phyloP scores from a whole-genome alignment of 768 basidiomycete species.

The Agaricus subrufescens region DNA sequence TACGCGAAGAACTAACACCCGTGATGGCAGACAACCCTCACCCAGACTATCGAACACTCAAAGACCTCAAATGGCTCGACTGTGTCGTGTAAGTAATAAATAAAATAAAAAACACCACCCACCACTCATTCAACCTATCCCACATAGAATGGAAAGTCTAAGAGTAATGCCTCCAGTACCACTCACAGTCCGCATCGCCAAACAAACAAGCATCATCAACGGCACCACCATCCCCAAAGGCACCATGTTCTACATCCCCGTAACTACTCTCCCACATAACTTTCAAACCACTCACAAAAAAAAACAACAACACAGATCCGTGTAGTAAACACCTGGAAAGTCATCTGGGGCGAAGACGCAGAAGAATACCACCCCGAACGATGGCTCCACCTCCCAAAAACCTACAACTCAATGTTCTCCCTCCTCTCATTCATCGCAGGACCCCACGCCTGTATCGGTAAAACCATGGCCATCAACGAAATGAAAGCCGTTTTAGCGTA shows the following conservation, averaged over 20 bases:
- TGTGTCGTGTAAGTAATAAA: slow-evolving; percentile 30
- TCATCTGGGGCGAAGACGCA: slow-evolving; percentile 47
- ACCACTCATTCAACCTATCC: background rate
- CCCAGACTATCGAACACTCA: slow-evolving; percentile 34
- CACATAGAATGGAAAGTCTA: slow-evolving; percentile 32
- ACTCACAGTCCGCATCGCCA: slow-evolving; percentile 32
- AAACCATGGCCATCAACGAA: slow-evolving; percentile 43
- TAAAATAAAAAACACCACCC: too few relatives aligned
- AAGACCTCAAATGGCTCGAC: slow-evolving; percentile 35
- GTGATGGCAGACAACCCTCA: slow-evolving; percentile 26
- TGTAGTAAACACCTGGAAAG: slow-evolving; percentile 45
- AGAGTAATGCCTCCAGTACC: slow-evolving; percentile 37
- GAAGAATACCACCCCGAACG: slow-evolving; percentile 46
- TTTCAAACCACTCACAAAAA: background rate
- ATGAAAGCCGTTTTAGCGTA: slow-evolving; percentile 43
- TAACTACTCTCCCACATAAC: background rate
- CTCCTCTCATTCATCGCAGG: slow-evolving; percentile 41
- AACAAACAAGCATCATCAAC: slow-evolving; percentile 34
- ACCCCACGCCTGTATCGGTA: slow-evolving; percentile 43
- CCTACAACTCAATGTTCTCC: slow-evolving; percentile 30
- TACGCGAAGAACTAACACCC: slow-evolving; percentile 49
- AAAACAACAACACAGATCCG: slow-evolving; percentile 37
- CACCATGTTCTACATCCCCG: slow-evolving; percentile 36
- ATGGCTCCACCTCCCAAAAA: slow-evolving; percentile 36
- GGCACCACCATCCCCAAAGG: slow-evolving; percentile 39